A percentile compares a stretch with the other conserved stretches of the same genome.
phyloP scores from a whole-genome alignment of 495 filamentous ascomycete genomes.

The Physcia stellaris region DNA sequence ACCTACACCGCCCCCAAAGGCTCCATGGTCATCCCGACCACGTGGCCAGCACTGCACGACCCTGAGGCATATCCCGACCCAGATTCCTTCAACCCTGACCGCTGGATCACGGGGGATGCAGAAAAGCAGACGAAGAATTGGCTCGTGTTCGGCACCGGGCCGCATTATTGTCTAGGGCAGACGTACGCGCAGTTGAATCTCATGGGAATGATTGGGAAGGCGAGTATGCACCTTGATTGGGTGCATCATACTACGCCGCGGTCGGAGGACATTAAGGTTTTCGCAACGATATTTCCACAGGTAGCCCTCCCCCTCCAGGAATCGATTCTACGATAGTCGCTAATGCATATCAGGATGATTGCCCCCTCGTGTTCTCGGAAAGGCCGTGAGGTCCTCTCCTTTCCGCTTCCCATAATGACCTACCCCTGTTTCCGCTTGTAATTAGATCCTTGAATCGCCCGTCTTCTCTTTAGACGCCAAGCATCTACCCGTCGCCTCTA shows the following conservation, averaged over 20 bases:
- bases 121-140: slow-evolving; percentile 94
- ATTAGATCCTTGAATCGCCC: too few relatives aligned
- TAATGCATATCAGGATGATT: slow-evolving; percentile 37
- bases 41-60: slow-evolving; percentile 83
- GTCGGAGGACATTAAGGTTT: slow-evolving; percentile 95
- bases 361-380: slow-evolving; percentile 48
- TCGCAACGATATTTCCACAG: slow-evolving; percentile 95
- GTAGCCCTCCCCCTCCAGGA: slow-evolving; percentile 44
- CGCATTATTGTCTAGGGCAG: slow-evolving; percentile 95
- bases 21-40: slow-evolving; percentile 86
- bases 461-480: too few relatives aligned
- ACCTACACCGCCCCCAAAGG: slow-evolving; percentile 85
- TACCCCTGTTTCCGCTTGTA: too few relatives aligned
- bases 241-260: slow-evolving; percentile 64
- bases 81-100: slow-evolving; percentile 74
- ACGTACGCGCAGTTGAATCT: slow-evolving; percentile 84
- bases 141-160: slow-evolving; percentile 90
- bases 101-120: slow-evolving; percentile 82
- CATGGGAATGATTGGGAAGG: slow-evolving; percentile 85
- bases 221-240: slow-evolving; percentile 85
- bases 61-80: slow-evolving; percentile 85
- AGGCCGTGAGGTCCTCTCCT: slow-evolving; percentile 9
- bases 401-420: too few relatives aligned
- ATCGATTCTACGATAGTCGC: slow-evolving; percentile 17
- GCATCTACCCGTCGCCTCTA: too few relatives aligned